Evolutionary conservation across 2,329 filamentous ascomycete genomes (phyloP), one percentile per base, ranked within the genome.

Genomic region (Fusarium chaquense): DNA sequence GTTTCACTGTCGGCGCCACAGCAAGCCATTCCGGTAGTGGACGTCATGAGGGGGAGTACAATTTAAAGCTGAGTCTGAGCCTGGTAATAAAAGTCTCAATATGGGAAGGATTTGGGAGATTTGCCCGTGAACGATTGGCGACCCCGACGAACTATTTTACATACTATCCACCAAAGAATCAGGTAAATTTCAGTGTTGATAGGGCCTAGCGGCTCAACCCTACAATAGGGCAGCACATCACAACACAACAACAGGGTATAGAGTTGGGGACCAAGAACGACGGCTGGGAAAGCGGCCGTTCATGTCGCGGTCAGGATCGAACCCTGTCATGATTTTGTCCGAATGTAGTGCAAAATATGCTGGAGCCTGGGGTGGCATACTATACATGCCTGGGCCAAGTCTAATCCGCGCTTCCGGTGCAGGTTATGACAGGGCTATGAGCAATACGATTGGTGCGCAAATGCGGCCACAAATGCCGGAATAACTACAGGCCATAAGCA

Each of bases 1-100:
- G 73, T 64, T 57, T 49, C 32, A 43, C 45, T 63, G 45, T 67
- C 73, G 73, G 73, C 71, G 69, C 73, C 71, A 75, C 73, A 67
- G 38, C 51, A 61, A 47, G 41, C 55, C 50, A 62, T 72, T 73
- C 73, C 73, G 73, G 67, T 49, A 62, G 66, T 63, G 67, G 64
- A 70, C 65, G 57, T 55, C 41, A 71, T 71, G 49, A 61, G 53
- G 58, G 38, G 40, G 26, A 56, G 41, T 35, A 36, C 47, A 32
- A 32, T 40, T 16, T 20, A 32, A 46, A 38, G 20, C 32, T 62
- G 22, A 26, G 24, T 41, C 33, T 40, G 32, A 26, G 20, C 26
- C 32, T 50, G 46, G n/a, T 13, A 20, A 40, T 40, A n/a, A n/a
- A 15, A 51, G 47, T 40, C 13, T 51, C 33, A 28, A 10, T 12